Percentiles rank a stretch among this genome's conserved stretches.
Conservation (phyloP, 768 basidiomycete species). For the Podaxis mareebaensis region DNA sequence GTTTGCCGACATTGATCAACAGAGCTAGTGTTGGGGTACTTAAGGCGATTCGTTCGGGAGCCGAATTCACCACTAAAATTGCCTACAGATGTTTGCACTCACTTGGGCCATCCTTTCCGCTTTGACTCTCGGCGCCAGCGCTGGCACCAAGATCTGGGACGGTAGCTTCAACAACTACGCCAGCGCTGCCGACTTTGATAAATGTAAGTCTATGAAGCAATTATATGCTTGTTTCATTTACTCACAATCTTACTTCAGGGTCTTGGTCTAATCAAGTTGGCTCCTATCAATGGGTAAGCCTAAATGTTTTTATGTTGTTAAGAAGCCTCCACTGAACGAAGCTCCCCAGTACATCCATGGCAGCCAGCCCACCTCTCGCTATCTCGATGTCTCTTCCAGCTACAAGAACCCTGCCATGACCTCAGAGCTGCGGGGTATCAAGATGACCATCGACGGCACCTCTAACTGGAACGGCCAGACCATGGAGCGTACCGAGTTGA, state of each 20-base stretch:
- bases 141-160: slow-evolving; percentile 55
- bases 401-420: slow-evolving; percentile 64
- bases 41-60: slow-evolving; percentile 11
- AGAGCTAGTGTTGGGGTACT: slow-evolving; percentile 15
- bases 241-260: slow-evolving; percentile 34
- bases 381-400: slow-evolving; percentile 47
- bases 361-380: slow-evolving; percentile 47
- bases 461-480: slow-evolving; percentile 55
- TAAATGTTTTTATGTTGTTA: background rate
- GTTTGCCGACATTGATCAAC: slow-evolving; percentile 33
- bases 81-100: slow-evolving; percentile 28
- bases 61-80: slow-evolving; percentile 6
- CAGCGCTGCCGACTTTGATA: slow-evolving; percentile 50
- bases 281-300: slow-evolving; percentile 56
- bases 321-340: background rate
- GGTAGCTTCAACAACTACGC: slow-evolving; percentile 53
- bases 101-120: slow-evolving; percentile 35
- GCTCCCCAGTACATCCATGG: slow-evolving; percentile 54
- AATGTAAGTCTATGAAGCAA: slow-evolving; percentile 35
- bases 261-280: slow-evolving; percentile 57
- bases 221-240: background rate
- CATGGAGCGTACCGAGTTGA: slow-evolving; percentile 46
- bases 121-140: slow-evolving; percentile 35
- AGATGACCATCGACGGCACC: slow-evolving; percentile 53
- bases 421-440: slow-evolving; percentile 49